Conservation (phyloP, 306 rosid species). For the Styphnolobium japonicum region DNA sequence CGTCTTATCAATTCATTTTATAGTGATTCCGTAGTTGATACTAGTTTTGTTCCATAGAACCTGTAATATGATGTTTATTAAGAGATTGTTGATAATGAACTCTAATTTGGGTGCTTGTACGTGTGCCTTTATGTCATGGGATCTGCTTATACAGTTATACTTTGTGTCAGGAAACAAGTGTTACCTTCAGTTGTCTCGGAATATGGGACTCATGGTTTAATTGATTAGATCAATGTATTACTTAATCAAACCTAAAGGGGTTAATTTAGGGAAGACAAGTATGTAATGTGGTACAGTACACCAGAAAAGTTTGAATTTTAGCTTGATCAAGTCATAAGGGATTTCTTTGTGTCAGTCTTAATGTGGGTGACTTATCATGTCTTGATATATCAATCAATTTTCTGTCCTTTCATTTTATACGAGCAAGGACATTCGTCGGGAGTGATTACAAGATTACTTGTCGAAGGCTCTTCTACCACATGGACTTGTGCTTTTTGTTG, state of each 20-base stretch:
- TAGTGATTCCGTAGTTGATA: background rate
- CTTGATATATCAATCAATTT: background rate
- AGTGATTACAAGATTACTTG: background rate
- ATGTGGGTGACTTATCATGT: background rate
- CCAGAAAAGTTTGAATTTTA: background rate
- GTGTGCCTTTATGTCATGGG: background rate
- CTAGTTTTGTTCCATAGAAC: slow-evolving; percentile 15
- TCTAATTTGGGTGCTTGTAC: background rate
- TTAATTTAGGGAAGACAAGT: background rate
- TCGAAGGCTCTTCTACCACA: background rate
- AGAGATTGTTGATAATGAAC: background rate
- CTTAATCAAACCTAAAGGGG: background rate
- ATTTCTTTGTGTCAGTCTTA: background rate
- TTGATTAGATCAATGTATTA: background rate
- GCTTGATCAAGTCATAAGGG: background rate
- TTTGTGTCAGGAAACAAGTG: background rate
- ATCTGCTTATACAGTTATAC: background rate
- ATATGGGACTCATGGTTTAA: background rate
- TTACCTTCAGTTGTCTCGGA: background rate
- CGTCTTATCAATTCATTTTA: slow-evolving; percentile 11
- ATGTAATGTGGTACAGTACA: background rate
- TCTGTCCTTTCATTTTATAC: background rate
- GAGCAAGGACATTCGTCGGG: background rate
- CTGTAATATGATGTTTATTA: background rate
- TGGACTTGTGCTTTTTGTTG: background rate